Evolutionary conservation across 371 early-diverging fungal genomes (phyloP).

Genomic region (Syncephalis fuscata): DNA sequence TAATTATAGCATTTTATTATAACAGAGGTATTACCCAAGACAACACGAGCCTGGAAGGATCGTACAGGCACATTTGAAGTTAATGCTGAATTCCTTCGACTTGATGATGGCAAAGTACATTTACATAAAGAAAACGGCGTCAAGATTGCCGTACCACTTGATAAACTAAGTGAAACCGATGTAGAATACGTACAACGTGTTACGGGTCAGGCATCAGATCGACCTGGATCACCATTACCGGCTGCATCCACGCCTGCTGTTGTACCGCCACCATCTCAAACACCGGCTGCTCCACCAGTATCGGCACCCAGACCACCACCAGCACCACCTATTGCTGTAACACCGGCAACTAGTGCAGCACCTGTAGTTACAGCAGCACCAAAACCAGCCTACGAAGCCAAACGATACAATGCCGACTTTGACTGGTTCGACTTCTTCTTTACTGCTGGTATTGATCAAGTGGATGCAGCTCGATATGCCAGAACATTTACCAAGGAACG

Average conservation of each 20-base stretch:
- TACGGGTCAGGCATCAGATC: slow-evolving; percentile 20
- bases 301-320: slow-evolving; percentile 3
- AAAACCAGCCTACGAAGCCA: neutral
- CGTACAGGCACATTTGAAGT: slow-evolving; percentile 81
- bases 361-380: slow-evolving; percentile 1
- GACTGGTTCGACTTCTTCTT: slow-evolving; percentile 86
- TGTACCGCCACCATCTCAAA: slow-evolving; percentile 9
- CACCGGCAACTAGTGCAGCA: slow-evolving; percentile 5
- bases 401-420: slow-evolving; percentile 27
- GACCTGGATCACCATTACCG: slow-evolving; percentile 22
- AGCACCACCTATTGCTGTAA: neutral
- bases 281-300: slow-evolving; percentile 2
- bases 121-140: slow-evolving; percentile 88
- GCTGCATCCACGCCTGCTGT: slow-evolving; percentile 7
- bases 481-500: slow-evolving; percentile 65
- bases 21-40: slow-evolving; percentile 27
- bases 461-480: slow-evolving; percentile 59
- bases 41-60: slow-evolving; percentile 84
- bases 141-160: slow-evolving; percentile 80
- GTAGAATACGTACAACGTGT: slow-evolving; percentile 41
- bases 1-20: neutral
- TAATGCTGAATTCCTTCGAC: slow-evolving; percentile 69
- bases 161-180: slow-evolving; percentile 69
- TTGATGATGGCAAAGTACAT: slow-evolving; percentile 65
- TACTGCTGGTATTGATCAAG: slow-evolving; percentile 48